Evolutionary conservation across 2,329 filamentous ascomycete species (phyloP), one percentile per base, ranked within the genome.

Genomic region (Colletotrichum shisoi): DNA sequence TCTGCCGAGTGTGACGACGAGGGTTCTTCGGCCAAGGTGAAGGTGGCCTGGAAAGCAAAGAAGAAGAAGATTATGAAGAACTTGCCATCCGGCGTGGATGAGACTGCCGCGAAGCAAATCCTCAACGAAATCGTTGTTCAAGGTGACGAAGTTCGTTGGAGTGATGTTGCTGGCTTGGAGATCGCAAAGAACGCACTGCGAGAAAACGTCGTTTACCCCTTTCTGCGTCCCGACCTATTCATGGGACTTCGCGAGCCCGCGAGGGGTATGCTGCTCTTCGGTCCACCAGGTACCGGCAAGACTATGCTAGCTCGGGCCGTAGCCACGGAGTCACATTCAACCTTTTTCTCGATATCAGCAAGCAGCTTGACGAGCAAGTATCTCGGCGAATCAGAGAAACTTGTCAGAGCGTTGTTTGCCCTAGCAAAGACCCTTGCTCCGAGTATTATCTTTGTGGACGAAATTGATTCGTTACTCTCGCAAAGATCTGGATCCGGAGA

Each of bases 401-500:
- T 99, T 4, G 95, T 99, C 2, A 88, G 93, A 42, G 95, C 95
- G 3, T 82, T 99, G 0, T 99, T 99, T 76, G 87, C 88, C 0
- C 81, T 98, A n/a, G 94, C 95, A 5, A 96, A 96, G 76, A 84
- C 88, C 42, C 84, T 98, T 51, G 93, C 95, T 0, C 95, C 95
- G 0, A 95, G 91, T 69, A 98, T 99, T 76, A 98, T 99, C 66
- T 99, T 99, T 72, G 93, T 99, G 4, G 95, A 99, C 74, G 95
- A 99, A 76, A 99, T 99, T 70, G 95, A 99, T 76, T 97, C 94
- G 0, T 81, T 99, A 0, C 84, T 99, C 0, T 96, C 93, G 0
- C 88, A 93, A 17, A 85, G 95, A 58, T 91, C 91, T 7, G 92
- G 92, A 0, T 89, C 89, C 3, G 90, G 92, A 1, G 95, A 98